Conservation (phyloP, 352 stramenopile species). For the Pythium rhizo-oryzae region DNA sequence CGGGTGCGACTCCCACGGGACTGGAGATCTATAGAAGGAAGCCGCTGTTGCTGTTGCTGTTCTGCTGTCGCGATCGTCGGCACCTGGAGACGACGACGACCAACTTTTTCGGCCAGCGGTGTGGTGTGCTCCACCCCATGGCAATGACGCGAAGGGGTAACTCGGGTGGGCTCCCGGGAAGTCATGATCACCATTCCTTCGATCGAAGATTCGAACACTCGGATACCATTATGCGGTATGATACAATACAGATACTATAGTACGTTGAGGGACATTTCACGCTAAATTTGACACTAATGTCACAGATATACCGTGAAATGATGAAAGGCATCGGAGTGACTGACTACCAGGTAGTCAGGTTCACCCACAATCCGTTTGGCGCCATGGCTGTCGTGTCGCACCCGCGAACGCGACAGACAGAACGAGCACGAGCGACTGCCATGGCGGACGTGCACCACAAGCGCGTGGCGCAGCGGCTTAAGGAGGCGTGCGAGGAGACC, state of each 20-base stretch:
- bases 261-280: not conserved
- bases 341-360: constrained; percentile 20
- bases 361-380: not conserved
- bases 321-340: not conserved
- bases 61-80: not conserved
- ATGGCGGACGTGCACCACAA: constrained; percentile 75
- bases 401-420: not conserved
- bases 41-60: not conserved
- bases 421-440: not conserved
- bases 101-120: constrained; percentile 1
- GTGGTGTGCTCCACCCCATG: not conserved
- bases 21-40: not conserved
- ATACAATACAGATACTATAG: not conserved
- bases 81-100: not conserved
- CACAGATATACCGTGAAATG: not conserved
- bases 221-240: constrained; percentile 16
- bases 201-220: constrained; percentile 23
- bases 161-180: constrained; percentile 12
- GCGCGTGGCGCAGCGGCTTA: constrained; percentile 69
- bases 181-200: constrained; percentile 14
- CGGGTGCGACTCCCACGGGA: not conserved
- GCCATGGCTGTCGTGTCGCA: not conserved
- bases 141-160: constrained; percentile 7
- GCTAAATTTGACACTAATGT: not conserved
- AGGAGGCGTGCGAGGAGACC: constrained; percentile 83